Percentiles rank a stretch among this genome's conserved stretches.
Conservation (phyloP, 2,329 filamentous ascomycete species). For the Alternaria consortialis region DNA sequence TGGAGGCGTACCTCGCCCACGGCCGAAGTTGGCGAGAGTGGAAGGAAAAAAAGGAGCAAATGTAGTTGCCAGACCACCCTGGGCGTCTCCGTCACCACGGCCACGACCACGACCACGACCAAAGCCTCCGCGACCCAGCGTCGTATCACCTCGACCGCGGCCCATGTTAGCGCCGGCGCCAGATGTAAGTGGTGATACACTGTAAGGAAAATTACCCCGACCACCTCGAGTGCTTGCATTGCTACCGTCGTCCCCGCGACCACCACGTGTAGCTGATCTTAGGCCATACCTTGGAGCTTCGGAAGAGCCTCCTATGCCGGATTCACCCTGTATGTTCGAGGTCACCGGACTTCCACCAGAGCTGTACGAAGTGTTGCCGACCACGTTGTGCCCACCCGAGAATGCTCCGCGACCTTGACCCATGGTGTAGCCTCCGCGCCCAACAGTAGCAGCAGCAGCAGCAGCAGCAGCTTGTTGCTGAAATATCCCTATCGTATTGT, state of each 20-base stretch:
- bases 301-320: not conserved
- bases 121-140: not conserved
- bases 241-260: not conserved
- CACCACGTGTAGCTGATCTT: constrained; percentile 10
- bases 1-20: not conserved
- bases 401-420: not conserved
- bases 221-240: not conserved
- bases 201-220: not conserved
- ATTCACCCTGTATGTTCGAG: not conserved
- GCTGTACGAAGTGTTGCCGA: not conserved
- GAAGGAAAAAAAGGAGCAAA: not conserved
- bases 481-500: not conserved
- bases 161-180: not conserved
- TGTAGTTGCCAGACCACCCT: not conserved
- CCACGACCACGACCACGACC: constrained; percentile 8
- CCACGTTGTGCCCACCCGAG: not conserved
- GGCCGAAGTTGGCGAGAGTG: not conserved
- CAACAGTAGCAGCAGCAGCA: not conserved
- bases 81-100: not conserved
- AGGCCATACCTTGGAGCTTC: constrained; percentile 7
- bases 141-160: not conserved
- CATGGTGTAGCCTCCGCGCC: not conserved
- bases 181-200: not conserved
- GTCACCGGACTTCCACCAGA: not conserved
- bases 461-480: not conserved